Conservation (phyloP, 1,139 yeast species). For the Hyphopichia pseudoburtonii region DNA sequence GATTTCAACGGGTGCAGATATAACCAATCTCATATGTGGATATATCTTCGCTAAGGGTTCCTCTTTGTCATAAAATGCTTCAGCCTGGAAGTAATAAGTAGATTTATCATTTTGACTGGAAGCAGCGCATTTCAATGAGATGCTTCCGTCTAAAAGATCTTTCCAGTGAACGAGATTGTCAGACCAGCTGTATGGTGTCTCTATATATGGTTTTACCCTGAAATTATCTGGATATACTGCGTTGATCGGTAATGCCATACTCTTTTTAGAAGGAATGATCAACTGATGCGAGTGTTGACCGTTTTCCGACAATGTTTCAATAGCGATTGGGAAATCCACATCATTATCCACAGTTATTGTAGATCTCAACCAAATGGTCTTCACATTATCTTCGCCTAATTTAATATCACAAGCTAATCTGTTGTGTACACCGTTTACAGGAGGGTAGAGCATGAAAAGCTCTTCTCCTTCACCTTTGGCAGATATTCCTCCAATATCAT, state of each 20-base stretch:
- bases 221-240: slow-evolving; percentile 60
- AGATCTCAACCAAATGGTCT: slow-evolving; percentile 72
- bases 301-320: slow-evolving; percentile 27
- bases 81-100: slow-evolving; percentile 70
- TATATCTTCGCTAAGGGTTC: slow-evolving; percentile 75
- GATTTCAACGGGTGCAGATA: slow-evolving; percentile 85
- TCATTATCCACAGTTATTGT: slow-evolving; percentile 70
- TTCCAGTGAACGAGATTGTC: slow-evolving; percentile 64
- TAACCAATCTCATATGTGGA: slow-evolving; percentile 77
- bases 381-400: slow-evolving; percentile 74
- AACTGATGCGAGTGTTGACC: slow-evolving; percentile 20
- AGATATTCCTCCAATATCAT: slow-evolving; percentile 54
- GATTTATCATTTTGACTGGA: slow-evolving; percentile 35
- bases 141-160: slow-evolving; percentile 50
- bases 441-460: slow-evolving; percentile 65
- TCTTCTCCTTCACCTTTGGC: slow-evolving; percentile 87
- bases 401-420: slow-evolving; percentile 71
- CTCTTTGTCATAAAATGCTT: slow-evolving; percentile 58
- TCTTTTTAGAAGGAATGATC: slow-evolving; percentile 51
- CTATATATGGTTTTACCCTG: slow-evolving; percentile 59
- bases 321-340: slow-evolving; percentile 60
- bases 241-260: slow-evolving; percentile 71
- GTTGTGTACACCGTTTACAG: slow-evolving; percentile 62
- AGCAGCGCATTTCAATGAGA: slow-evolving; percentile 61
- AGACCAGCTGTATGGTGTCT: slow-evolving; percentile 67